Evolutionary conservation across 2,329 filamentous ascomycete genomes (phyloP).

Genomic region (Xylaria sp.): DNA sequence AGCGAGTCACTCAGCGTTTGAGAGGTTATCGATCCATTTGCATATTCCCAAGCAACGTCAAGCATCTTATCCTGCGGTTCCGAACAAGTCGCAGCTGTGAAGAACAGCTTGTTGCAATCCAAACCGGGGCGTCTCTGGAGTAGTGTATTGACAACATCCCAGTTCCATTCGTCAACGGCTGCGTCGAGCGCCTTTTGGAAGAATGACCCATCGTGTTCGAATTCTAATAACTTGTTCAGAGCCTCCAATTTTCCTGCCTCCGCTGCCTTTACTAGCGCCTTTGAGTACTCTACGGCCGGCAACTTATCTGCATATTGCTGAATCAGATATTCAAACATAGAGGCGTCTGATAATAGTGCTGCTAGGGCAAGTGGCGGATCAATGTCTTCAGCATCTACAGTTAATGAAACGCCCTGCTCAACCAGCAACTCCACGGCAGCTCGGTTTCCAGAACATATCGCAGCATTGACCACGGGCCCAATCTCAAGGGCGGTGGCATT

Average conservation of each 20-base stretch:
- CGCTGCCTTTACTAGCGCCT: conserved; percentile 54
- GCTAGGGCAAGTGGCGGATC: conserved; percentile 53
- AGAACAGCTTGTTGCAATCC: conserved; percentile 52
- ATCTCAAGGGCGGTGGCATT: conserved; percentile 49
- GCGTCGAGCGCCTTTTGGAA: conserved; percentile 52
- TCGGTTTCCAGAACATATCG: conserved; percentile 56
- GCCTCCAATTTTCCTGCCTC: conserved; percentile 54
- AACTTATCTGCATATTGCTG: conserved; percentile 54
- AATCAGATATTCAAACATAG: conserved; percentile 57
- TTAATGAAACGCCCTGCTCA: conserved; percentile 52
- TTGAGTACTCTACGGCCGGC: conserved; percentile 54
- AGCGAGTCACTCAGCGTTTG: conserved; percentile 51
- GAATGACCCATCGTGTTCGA: conserved; percentile 47
- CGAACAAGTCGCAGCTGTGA: conserved; percentile 48
- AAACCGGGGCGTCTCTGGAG: conserved; percentile 50
- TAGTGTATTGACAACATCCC: conserved; percentile 53
- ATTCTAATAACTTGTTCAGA: conserved; percentile 54
- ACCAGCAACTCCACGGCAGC: conserved; percentile 56
- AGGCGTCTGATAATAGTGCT: conserved; percentile 52
- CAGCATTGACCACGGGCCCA: conserved; percentile 55
- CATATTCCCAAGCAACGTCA: conserved; percentile 54
- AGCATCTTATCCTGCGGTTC: conserved; percentile 53
- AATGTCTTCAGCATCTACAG: conserved; percentile 47
- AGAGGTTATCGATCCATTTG: conserved; percentile 49
- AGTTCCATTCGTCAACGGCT: conserved; percentile 51